Evolutionary conservation across 1,284 basidiomycete species (phyloP), one percentile per base, ranked within the genome.

Genomic region (Puccinia hordei): DNA sequence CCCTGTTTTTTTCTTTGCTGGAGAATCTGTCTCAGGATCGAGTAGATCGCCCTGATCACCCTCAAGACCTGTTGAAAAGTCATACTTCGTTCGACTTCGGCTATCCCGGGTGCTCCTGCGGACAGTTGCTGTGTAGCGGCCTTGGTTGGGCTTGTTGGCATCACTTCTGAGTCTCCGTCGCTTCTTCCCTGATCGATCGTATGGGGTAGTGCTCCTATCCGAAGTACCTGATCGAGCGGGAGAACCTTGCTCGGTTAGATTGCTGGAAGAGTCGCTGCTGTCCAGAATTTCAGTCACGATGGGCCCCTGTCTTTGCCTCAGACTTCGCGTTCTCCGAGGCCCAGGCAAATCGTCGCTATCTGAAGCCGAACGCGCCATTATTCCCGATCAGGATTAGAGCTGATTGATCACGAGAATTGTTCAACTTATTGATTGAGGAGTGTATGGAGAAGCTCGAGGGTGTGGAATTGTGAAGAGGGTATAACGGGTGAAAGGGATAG

Each of bases 51-150:
- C 51, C 13, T 69, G 49, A 35, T 55, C 59, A 35, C 49, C 69
- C 49, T 55, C 59, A 22, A 63, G 44, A 33, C 22, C 41, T 2
- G 59, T 61, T 24, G 69, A n/a, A n/a, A 72, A 59, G 33, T 72
- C 38, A 53, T 69, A 71, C 55, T 79, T 80, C 41, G 51, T 71
- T 73, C n/a, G 51, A 72, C 35, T 57, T 51, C 69, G 38, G 61
- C 69, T 73, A 72, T 61, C 68, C 12, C 78, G 68, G 46, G 78
- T 73, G 38, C 78, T 80, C 55, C 78, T 69, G 49, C 78, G 68
- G 30, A 63, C 69, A 38, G 35, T 77, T 53, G 61, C 19, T 17
- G 27, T 19, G 41, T 46, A 49, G 65, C 22, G 27, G 27, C 24
- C 46, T n/a, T 24, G 15, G 35, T 49, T 22, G n/a, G 13, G n/a